Evolutionary conservation across 2,329 filamentous ascomycete genomes (phyloP).

Genomic region (Fusarium tricinctum): DNA sequence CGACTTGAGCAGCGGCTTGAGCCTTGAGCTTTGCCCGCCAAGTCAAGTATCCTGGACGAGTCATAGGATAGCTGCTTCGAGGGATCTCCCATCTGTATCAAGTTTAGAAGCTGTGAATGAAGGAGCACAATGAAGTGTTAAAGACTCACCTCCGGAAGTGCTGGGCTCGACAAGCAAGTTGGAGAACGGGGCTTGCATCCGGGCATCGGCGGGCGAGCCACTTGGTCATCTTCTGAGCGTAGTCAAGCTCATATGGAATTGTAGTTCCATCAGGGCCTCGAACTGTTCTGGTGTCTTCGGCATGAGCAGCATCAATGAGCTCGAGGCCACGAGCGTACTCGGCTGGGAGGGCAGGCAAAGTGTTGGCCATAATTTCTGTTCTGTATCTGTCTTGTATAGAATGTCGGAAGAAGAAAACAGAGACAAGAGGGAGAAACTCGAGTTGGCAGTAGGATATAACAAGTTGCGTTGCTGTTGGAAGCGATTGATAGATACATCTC

Average conservation of each 20-base stretch:
- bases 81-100: slow-evolving; percentile 79
- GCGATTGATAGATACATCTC: background rate
- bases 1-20: slow-evolving; percentile 68
- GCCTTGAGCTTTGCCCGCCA: slow-evolving; percentile 83
- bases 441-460: background rate
- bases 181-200: slow-evolving; percentile 74
- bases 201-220: slow-evolving; percentile 76
- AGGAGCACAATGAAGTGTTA: background rate
- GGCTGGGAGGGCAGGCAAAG: slow-evolving; percentile 53
- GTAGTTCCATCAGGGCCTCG: slow-evolving; percentile 59
- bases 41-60: slow-evolving; percentile 80
- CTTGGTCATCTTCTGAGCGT: slow-evolving; percentile 82
- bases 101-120: background rate
- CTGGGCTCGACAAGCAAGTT: slow-evolving; percentile 84
- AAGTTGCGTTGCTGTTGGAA: background rate
- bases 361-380: slow-evolving; percentile 28
- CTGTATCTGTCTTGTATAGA: background rate
- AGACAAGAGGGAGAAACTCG: background rate
- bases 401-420: background rate
- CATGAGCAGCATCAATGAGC: slow-evolving; percentile 77
- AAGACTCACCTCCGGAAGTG: slow-evolving; percentile 77
- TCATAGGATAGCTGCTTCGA: slow-evolving; percentile 79
- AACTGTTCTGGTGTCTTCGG: slow-evolving; percentile 55
- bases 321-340: slow-evolving; percentile 68
- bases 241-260: slow-evolving; percentile 84